Conservation (phyloP, 257 asterid species). For the Jaltomata sinuosa region DNA sequence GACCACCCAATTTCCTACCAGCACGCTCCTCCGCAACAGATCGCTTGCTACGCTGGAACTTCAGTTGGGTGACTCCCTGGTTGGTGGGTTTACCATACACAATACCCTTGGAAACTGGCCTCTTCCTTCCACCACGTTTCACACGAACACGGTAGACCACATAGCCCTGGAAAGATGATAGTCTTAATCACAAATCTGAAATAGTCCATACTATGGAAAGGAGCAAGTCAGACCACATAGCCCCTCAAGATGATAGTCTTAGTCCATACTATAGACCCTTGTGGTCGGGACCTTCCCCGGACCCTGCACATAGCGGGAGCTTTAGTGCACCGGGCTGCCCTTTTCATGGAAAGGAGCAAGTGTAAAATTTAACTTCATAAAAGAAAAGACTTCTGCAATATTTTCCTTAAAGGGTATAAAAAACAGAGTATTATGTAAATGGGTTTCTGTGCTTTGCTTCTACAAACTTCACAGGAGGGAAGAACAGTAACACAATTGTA, state of each 20-base stretch:
- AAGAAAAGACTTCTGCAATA: not conserved
- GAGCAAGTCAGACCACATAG: too few species aligned
- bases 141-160: constrained; percentile 1
- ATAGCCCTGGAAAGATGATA: not conserved
- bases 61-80: not conserved
- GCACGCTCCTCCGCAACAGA: constrained; percentile 6
- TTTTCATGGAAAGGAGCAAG: too few species aligned
- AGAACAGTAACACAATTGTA: not conserved
- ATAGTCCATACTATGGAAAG: not conserved
- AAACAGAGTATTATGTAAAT: not conserved
- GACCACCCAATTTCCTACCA: constrained; percentile 1
- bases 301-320: too few species aligned
- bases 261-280: too few species aligned
- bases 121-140: constrained; percentile 1
- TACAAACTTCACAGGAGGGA: not conserved
- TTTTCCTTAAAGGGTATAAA: not conserved
- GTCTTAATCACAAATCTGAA: not conserved
- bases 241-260: too few species aligned
- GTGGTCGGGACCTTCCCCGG: too few species aligned
- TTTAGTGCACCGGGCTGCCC: too few species aligned
- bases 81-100: constrained; percentile 2
- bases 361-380: not conserved
- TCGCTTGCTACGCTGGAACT: not conserved
- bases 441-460: not conserved
- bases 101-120: constrained; percentile 2